Percentiles rank a stretch among this genome's conserved stretches.
phyloP scores from a whole-genome alignment of 306 rosid genomes.

The Castanea crenata region DNA sequence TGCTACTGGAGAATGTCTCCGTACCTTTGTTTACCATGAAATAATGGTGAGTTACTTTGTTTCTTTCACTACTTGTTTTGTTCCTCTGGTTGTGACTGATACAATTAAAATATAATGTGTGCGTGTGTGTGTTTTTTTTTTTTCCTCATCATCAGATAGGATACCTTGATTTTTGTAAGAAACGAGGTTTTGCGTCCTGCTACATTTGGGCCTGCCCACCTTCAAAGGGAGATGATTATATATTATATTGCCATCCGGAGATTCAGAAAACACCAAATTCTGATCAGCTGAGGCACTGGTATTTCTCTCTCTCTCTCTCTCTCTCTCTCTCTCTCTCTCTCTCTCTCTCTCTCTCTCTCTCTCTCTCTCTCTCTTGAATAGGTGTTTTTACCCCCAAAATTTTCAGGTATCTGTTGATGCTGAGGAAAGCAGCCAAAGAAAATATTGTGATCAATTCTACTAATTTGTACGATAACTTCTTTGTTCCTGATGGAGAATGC shows the following conservation, averaged over 20 bases:
- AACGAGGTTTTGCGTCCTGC: conserved; percentile 56
- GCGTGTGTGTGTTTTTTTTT: not conserved
- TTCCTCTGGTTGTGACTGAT: not conserved
- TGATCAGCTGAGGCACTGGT: conserved; percentile 61
- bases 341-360: not conserved
- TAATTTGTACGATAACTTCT: conserved; percentile 55
- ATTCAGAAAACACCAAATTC: conserved; percentile 58
- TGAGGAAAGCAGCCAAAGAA: conserved; percentile 51
- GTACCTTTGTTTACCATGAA: conserved; percentile 76
- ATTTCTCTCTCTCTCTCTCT: not conserved
- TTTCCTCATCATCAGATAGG: conserved; percentile 44
- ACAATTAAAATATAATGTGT: not conserved
- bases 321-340: not conserved
- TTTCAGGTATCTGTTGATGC: conserved; percentile 55
- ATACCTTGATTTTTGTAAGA: conserved; percentile 71
- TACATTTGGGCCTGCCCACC: conserved; percentile 74
- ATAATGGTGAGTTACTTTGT: conserved; percentile 42
- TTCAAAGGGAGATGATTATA: conserved; percentile 52
- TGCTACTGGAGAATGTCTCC: conserved; percentile 56
- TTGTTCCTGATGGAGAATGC: conserved; percentile 32
- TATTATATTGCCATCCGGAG: conserved; percentile 57
- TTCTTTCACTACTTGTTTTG: not conserved
- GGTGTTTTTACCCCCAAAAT: not conserved
- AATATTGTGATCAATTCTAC: conserved; percentile 47
- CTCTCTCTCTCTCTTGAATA: not conserved